A percentile compares a stretch with the other conserved stretches of the same genome.
Evolutionary conservation across 352 stramenopile species (phyloP).

Genomic region (Blastocystis sp.): DNA sequence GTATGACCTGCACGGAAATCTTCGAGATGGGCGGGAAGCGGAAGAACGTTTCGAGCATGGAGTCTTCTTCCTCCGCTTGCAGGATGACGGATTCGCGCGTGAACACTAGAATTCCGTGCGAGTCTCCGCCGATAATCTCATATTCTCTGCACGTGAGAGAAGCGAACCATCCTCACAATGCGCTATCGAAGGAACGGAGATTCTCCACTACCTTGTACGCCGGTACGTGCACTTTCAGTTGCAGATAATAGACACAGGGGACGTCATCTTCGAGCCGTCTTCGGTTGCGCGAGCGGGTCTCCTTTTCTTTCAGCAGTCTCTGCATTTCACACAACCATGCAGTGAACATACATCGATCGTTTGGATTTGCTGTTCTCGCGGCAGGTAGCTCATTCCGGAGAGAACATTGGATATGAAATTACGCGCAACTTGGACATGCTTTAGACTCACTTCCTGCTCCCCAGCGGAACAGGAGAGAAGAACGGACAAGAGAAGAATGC

Average conservation of each 20-base stretch:
- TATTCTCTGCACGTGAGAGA: slow-evolving; percentile 19
- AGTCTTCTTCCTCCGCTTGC: neutral
- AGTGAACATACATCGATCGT: slow-evolving; percentile 30
- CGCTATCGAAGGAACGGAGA: neutral
- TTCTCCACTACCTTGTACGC: slow-evolving; percentile 4
- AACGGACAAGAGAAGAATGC: slow-evolving; percentile 11
- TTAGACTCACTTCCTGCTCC: neutral
- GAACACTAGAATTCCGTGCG: slow-evolving; percentile 32
- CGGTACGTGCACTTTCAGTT: neutral
- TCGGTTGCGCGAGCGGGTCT: neutral
- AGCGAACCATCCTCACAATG: neutral
- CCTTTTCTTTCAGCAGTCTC: slow-evolving; percentile 42
- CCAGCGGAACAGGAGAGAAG: neutral
- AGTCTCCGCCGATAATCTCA: slow-evolving; percentile 43
- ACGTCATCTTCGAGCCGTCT: slow-evolving; percentile 7
- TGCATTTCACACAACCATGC: neutral
- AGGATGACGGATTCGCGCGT: slow-evolving; percentile 4
- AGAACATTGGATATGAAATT: slow-evolving; percentile 37
- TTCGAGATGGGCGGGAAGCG: slow-evolving; percentile 49
- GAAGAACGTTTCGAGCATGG: slow-evolving; percentile 1
- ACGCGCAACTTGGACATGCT: slow-evolving; percentile 6
- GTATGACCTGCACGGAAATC: slow-evolving; percentile 18
- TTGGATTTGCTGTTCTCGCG: slow-evolving; percentile 43
- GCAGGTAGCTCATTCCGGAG: slow-evolving; percentile 47
- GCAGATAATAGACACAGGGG: slow-evolving; percentile 19